These are phyloP conservation scores for Crithidia fasciculata DNA, from an alignment of 208 protist species.

Conservation along the genomic window DNA sequence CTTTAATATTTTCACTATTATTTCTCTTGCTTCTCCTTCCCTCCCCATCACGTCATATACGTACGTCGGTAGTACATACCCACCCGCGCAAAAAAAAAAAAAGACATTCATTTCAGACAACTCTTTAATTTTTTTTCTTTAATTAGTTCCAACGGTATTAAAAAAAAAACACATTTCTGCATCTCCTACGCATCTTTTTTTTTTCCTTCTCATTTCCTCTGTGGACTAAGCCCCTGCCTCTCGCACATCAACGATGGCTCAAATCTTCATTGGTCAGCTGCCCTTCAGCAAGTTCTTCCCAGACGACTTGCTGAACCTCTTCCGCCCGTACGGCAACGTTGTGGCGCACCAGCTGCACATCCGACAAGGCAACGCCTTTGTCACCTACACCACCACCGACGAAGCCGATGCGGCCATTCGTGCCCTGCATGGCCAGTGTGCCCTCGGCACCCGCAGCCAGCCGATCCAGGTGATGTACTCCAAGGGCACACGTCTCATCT, in stretches of 20 bases:
- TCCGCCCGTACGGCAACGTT: conserved; percentile 42
- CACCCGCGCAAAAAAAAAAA: no score
- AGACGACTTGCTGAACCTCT: conserved; percentile 47
- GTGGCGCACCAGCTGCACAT: conserved; percentile 49
- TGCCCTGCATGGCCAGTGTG: conserved; percentile 60
- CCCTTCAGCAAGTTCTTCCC: conserved; percentile 61
- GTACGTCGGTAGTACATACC: no score
- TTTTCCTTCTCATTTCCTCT: background rate
- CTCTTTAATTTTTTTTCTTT: no score
- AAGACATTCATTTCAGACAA: no score
- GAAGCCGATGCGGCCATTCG: conserved; percentile 78
- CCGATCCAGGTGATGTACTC: conserved; percentile 83
- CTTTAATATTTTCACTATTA: no score
- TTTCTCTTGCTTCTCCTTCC: no score
- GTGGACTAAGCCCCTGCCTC: background rate
- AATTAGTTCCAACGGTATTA: no score
- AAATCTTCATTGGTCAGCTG: conserved; percentile 48
- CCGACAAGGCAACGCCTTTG: conserved; percentile 62
- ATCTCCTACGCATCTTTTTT: background rate
- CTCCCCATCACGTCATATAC: no score
- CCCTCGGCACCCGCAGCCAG: conserved; percentile 60
- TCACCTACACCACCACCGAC: conserved; percentile 62
- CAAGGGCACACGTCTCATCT: conserved; percentile 58
- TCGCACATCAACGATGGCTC: conserved; percentile 31
- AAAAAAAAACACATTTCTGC: no score